These are phyloP conservation scores for Tremellales sp. DNA, from an alignment of 1,284 basidiomycete genomes.

Conservation along the genomic window DNA sequence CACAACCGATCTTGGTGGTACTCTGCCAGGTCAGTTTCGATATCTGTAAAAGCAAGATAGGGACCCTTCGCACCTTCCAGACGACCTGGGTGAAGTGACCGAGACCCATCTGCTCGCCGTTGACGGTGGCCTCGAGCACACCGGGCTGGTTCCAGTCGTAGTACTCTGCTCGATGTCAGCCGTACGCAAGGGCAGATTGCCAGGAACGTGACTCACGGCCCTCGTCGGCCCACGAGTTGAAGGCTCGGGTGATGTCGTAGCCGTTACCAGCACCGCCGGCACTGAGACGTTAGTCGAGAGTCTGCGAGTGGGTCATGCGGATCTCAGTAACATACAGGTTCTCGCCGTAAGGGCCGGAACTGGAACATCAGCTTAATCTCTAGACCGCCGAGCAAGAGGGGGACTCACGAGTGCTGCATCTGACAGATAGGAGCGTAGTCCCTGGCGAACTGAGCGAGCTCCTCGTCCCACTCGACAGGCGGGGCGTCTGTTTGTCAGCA, in stretches of 20 bases:
- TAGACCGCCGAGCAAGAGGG: background rate
- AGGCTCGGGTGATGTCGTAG: conserved; percentile 21
- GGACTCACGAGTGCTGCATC: conserved; percentile 23
- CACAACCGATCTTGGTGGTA: conserved; percentile 40
- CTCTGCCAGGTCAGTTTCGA: conserved; percentile 41
- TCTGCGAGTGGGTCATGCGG: background rate
- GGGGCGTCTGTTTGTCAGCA: conserved; percentile 14
- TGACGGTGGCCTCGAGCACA: conserved; percentile 37
- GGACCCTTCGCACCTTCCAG: too few species aligned
- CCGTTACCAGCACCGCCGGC: conserved; percentile 28
- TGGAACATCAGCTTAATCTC: background rate
- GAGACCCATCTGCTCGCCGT: background rate
- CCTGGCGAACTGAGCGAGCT: conserved; percentile 18
- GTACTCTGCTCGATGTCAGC: conserved; percentile 19
- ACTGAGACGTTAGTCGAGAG: conserved; percentile 3
- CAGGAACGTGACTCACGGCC: conserved; percentile 17
- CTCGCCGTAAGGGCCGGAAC: conserved; percentile 24
- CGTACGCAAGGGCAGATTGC: too few species aligned
- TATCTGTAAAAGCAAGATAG: background rate
- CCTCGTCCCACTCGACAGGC: conserved; percentile 19
- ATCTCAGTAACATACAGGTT: conserved; percentile 16
- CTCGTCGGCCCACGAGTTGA: conserved; percentile 40
- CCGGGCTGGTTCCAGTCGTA: conserved; percentile 24
- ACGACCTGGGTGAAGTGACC: conserved; percentile 1
- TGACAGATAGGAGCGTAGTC: conserved; percentile 17